A percentile compares a stretch with the other conserved stretches of the same genome.
These are phyloP conservation scores for Corynespora cassiicola DNA, from an alignment of 2,329 filamentous ascomycete genomes.

Conservation along the genomic window DNA sequence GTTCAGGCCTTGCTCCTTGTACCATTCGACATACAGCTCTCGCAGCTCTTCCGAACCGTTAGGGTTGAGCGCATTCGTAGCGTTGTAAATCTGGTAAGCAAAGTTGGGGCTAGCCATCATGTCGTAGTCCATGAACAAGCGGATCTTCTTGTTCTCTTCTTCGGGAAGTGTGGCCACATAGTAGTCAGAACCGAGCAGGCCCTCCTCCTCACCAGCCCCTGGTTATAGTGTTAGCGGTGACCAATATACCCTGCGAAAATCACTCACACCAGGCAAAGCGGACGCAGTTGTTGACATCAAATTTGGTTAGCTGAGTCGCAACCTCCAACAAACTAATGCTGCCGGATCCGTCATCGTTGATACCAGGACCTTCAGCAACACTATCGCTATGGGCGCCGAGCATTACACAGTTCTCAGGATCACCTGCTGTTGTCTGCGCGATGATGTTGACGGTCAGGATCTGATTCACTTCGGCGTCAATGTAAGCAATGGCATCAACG, in stretches of 20 bases:
- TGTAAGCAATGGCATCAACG: conserved; percentile 52
- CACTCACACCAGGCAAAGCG: conserved; percentile 44
- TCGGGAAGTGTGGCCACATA: conserved; percentile 43
- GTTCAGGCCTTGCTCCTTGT: conserved; percentile 41
- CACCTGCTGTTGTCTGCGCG: conserved; percentile 46
- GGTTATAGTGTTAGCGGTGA: conserved; percentile 11
- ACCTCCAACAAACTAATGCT: conserved; percentile 49
- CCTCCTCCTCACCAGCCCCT: conserved; percentile 50
- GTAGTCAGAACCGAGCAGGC: conserved; percentile 48
- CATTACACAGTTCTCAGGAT: conserved; percentile 49
- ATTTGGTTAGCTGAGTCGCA: conserved; percentile 47
- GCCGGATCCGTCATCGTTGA: conserved; percentile 51
- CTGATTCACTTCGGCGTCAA: conserved; percentile 57
- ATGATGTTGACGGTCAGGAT: conserved; percentile 55
- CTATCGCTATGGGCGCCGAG: conserved; percentile 50
- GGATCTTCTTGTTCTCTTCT: conserved; percentile 47
- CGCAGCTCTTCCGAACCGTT: conserved; percentile 44
- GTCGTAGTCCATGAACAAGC: conserved; percentile 53
- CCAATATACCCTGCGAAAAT: conserved; percentile 3
- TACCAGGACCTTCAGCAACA: conserved; percentile 49
- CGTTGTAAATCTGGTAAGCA: conserved; percentile 49
- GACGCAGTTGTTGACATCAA: conserved; percentile 47
- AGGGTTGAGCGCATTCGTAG: conserved; percentile 45
- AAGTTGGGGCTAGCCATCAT: conserved; percentile 51
- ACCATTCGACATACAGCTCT: conserved; percentile 48